Conservation (phyloP, 176 grass and related monocot species). For the Metroxylon sagu region DNA sequence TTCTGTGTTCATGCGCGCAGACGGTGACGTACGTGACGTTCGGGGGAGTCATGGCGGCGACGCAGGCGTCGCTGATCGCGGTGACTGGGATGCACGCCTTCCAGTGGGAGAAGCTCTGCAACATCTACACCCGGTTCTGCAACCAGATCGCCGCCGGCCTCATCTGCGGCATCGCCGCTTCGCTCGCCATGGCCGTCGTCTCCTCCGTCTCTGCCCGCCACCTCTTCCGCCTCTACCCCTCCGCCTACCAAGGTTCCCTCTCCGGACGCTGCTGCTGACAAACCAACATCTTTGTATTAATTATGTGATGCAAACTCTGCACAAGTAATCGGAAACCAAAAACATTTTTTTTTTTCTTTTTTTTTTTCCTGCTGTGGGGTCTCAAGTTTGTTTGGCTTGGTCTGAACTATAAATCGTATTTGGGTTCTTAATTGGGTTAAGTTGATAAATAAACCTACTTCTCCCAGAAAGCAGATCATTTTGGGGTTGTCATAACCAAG, state of each 20-base stretch:
- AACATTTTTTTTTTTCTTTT: no score
- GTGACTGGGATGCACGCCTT: constrained; percentile 31
- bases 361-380: no score
- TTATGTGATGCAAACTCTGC: no score
- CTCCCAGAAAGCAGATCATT: no score
- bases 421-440: no score
- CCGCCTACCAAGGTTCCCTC: neutral
- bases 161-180: constrained; percentile 30
- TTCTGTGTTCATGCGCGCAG: constrained; percentile 18
- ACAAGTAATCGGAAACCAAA: no score
- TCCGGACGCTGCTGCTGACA: no score
- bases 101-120: constrained; percentile 88
- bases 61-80: constrained; percentile 53
- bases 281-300: no score
- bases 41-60: constrained; percentile 49
- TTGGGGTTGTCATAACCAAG: no score
- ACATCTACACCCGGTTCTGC: constrained; percentile 94
- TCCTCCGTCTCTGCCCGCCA: constrained; percentile 63
- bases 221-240: constrained; percentile 55
- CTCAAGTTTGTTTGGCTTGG: no score
- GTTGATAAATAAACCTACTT: no score
- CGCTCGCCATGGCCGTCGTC: constrained; percentile 31
- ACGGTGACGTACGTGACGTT: constrained; percentile 50
- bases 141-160: constrained; percentile 64
- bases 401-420: no score